Evolutionary conservation across 1,139 yeast species (phyloP), one percentile per base, ranked within the genome.

Genomic region (Zygoascus meyerae): DNA sequence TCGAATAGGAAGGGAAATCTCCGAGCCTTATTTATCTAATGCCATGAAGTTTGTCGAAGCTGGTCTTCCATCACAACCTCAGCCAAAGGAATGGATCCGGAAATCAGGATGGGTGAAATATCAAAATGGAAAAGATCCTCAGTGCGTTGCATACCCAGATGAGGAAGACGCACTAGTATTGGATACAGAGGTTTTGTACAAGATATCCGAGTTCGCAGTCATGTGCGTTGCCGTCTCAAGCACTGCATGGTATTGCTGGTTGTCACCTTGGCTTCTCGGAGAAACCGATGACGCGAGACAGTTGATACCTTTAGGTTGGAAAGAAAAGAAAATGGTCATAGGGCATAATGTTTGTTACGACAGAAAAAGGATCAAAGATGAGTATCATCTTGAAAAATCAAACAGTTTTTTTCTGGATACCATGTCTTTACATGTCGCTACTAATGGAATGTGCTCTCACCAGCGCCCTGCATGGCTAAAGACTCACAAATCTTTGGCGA

Each of bases 321-420:
- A 48, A 15, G 39, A 35, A n/a, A 33, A 48, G 12, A 53, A 59
- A 8, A 67, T 92, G 10, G 71, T 92, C 3, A 73, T 92, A 7
- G 99, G 99, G 0, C 96, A 87, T 64, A 89, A 90, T 61, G 83
- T 92, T 1, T 82, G 95, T 16, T 94, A 82, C 61, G 99, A 94
- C 64, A 73, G 99, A 42, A 94, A 95, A 4, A 72, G 95, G 37
- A 78, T 90, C 1, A 59, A 72, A 34, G 97, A 94, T 48, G 98
- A 94, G 63, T 94, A 94, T 66, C 73, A 76, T 56, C 62, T 92
- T 34, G 65, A 71, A 34, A 77, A 73, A 43, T 73, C 95, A 0
- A 79, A 82, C 57, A 85, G 86, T 1, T 89, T 87, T 64, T 94
- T 72, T 59, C 56, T 94, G 48, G 99, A 94, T 64, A 92, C 95